Conservation (phyloP, 495 filamentous ascomycete genomes). For the Tuber calosporum region DNA sequence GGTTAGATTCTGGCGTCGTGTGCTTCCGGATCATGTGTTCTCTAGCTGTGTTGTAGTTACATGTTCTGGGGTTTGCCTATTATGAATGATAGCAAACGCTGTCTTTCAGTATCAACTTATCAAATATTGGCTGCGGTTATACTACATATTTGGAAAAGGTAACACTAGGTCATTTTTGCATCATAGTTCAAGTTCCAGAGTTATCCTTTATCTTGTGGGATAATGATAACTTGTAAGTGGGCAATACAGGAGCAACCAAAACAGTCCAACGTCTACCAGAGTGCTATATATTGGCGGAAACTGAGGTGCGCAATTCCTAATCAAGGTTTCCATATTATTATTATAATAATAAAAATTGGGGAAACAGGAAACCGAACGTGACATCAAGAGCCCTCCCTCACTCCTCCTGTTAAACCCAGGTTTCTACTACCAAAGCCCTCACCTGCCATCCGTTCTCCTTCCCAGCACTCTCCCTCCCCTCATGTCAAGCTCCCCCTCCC, state of each 20-base stretch:
- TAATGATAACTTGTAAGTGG: neutral
- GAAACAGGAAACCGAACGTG: neutral
- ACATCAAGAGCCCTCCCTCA: neutral
- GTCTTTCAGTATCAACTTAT: neutral
- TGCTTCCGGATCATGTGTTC: neutral
- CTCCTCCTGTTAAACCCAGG: neutral
- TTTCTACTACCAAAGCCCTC: too few species aligned
- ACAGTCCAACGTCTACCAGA: neutral
- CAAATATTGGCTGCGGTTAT: neutral
- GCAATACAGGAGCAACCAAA: neutral
- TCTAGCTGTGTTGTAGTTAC: neutral
- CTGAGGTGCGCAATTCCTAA: neutral
- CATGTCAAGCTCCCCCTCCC: neutral
- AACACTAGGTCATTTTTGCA: neutral
- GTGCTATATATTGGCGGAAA: neutral
- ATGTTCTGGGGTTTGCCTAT: neutral
- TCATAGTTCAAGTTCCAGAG: neutral
- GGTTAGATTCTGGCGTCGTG: neutral
- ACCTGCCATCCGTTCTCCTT: too few species aligned
- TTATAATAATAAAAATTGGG: neutral
- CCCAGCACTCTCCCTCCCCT: too few species aligned
- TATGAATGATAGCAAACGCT: too few species aligned
- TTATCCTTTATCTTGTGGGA: neutral
- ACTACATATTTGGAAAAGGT: neutral
- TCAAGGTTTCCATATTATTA: neutral